Conservation (phyloP, 257 asterid genomes). For the Solanum gandarillasii region DNA sequence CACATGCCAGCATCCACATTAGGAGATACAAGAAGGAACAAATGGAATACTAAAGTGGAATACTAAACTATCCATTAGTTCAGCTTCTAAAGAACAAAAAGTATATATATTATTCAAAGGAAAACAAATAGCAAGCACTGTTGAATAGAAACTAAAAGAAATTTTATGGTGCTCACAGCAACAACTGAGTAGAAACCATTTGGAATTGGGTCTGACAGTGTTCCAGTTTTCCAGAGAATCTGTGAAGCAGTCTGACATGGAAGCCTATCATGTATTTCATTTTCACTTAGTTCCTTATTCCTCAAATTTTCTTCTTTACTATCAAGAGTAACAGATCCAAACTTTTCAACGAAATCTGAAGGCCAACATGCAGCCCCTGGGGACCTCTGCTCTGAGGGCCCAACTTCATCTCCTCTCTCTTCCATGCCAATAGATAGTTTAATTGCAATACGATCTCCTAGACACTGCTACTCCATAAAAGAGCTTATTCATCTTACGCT, state of each 20-base stretch:
- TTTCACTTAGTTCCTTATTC: constrained; percentile 28
- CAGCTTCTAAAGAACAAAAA: not conserved
- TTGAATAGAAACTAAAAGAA: constrained; percentile 3
- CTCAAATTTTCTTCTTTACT: constrained; percentile 32
- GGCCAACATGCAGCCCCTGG: constrained; percentile 60
- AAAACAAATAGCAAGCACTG: not conserved
- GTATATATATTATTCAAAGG: not conserved
- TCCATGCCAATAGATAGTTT: constrained; percentile 42
- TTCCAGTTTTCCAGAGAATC: constrained; percentile 84
- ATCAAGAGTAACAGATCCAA: constrained; percentile 71
- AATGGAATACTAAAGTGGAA: not conserved
- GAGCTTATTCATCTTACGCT: constrained; percentile 7
- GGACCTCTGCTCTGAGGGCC: constrained; percentile 50
- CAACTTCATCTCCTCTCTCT: constrained; percentile 46
- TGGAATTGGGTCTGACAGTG: constrained; percentile 81
- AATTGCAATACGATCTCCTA: constrained; percentile 26
- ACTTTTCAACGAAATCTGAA: constrained; percentile 51
- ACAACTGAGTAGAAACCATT: constrained; percentile 91
- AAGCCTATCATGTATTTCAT: constrained; percentile 33
- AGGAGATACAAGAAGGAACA: not conserved
- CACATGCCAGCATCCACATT: not conserved
- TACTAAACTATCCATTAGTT: not conserved
- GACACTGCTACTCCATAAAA: constrained; percentile 24
- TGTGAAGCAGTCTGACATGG: constrained; percentile 61
- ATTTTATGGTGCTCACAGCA: constrained; percentile 58